These are phyloP conservation scores for Rhizophlyctis rosea DNA, from an alignment of 192 early-diverging fungal genomes.

Conservation along the genomic window DNA sequence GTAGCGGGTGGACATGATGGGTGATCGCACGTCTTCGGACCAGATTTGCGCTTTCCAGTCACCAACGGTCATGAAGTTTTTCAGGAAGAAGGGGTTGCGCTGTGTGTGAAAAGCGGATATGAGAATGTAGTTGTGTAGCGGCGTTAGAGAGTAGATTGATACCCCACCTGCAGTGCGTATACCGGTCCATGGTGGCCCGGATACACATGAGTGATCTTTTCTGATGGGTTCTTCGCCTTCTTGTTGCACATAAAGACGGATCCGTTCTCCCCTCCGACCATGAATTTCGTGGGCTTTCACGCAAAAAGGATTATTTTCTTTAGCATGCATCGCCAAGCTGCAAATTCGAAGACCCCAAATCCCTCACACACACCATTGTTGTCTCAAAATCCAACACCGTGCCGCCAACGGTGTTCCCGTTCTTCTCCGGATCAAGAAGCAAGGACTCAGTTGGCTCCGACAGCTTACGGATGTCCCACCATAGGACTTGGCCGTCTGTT, in stretches of 20 bases:
- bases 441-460: conserved; percentile 56
- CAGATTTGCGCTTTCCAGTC: conserved; percentile 64
- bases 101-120: too few relatives aligned
- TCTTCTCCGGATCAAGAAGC: conserved; percentile 61
- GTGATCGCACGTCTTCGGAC: conserved; percentile 55
- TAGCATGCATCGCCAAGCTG: too few relatives aligned
- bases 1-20: conserved; percentile 57
- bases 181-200: conserved; percentile 59
- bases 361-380: conserved; percentile 59
- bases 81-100: conserved; percentile 62
- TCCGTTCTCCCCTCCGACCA: conserved; percentile 63
- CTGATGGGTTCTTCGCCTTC: conserved; percentile 57
- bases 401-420: conserved; percentile 57
- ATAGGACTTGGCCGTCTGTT: conserved; percentile 58
- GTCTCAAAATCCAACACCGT: conserved; percentile 62
- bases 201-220: conserved; percentile 59
- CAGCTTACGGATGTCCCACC: conserved; percentile 66
- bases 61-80: conserved; percentile 61
- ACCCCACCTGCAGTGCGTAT: conserved; percentile 48
- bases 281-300: conserved; percentile 60
- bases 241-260: conserved; percentile 63
- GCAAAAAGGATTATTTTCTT: too few relatives aligned
- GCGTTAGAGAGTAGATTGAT: too few relatives aligned
- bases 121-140: too few relatives aligned
- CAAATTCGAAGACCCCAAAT: too few relatives aligned